These are phyloP conservation scores for Aureobasidium mangrovei DNA, from an alignment of 2,329 filamentous ascomycete genomes.

Conservation along the genomic window DNA sequence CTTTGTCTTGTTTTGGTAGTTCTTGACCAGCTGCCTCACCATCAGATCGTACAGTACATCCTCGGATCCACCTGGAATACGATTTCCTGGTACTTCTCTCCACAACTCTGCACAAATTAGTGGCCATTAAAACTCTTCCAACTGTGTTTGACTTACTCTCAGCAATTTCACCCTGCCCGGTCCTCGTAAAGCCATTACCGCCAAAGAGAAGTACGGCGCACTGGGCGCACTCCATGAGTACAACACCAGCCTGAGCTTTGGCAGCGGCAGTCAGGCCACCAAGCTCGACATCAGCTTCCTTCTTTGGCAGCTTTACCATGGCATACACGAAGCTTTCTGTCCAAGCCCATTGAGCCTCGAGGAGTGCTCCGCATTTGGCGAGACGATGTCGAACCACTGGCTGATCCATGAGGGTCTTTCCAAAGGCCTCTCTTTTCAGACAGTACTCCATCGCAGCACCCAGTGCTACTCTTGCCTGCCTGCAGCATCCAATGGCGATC, in stretches of 20 bases:
- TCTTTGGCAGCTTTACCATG: constrained; percentile 52
- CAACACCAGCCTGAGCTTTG: constrained; percentile 64
- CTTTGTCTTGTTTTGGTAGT: constrained; percentile 52
- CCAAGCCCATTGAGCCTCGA: constrained; percentile 66
- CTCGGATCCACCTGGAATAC: constrained; percentile 52
- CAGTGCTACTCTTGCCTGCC: constrained; percentile 54
- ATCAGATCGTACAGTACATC: constrained; percentile 65
- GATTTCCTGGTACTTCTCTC: constrained; percentile 50
- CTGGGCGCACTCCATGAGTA: constrained; percentile 62
- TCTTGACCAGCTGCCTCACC: constrained; percentile 61
- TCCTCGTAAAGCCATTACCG: constrained; percentile 62
- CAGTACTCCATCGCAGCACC: constrained; percentile 53
- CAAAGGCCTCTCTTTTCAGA: constrained; percentile 58
- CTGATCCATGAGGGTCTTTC: constrained; percentile 62
- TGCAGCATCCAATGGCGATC: constrained; percentile 56
- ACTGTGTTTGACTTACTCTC: constrained; percentile 48
- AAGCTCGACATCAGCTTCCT: constrained; percentile 53
- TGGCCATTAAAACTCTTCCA: not conserved
- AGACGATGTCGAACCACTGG: constrained; percentile 65
- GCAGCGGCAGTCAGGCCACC: constrained; percentile 63
- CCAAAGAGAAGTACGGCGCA: constrained; percentile 63
- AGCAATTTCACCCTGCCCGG: constrained; percentile 60
- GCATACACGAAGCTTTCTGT: constrained; percentile 62
- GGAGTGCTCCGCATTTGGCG: constrained; percentile 57
- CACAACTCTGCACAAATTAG: constrained; percentile 42